Evolutionary conservation across 768 basidiomycete genomes (phyloP), one percentile per base, ranked within the genome.

Genomic region (Phallus indusiatus): DNA sequence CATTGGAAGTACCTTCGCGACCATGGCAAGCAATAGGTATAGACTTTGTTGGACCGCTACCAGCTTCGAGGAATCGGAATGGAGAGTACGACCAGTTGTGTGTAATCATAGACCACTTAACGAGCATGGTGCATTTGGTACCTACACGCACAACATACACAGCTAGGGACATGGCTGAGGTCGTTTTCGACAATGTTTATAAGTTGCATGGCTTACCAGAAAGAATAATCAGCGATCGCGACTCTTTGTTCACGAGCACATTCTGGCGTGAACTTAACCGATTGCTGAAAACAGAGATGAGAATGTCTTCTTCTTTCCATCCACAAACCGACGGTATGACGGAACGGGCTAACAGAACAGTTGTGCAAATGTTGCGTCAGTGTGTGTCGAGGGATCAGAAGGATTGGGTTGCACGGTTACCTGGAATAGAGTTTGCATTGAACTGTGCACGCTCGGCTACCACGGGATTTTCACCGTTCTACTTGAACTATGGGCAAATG

Each of bases 151-250:
- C 9, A 55, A 18, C 65, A 57, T 75, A 74, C 47, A 67, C 50
- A 0, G 70, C 76, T 0, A 48, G 48, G 0, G 68, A 78, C 0
- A 55, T 79, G 0, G 74, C 75, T 0, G 68, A 76, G 42, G 12
- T 76, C 28, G 7, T 28, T 3, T 28, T 28, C 7, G 28, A 28
- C 7, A 7, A 3, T 7, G 7, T 28, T 7, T 76, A 75, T 34
- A 73, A 72, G 11, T 62, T 65, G 0, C 76, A 78, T 57, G 76
- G 77, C 0, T 56, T 78, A 0, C 77, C 75, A 0, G 57, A 62
- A 1, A 28, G 55, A 0, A 71, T 76, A 33, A 64, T 76, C 10
- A 67, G 64, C 10, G 70, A 74, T 55, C 56, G 72, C 11, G 69
- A 73, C 53, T 61, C 65, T 0, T 61, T 69, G 5, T 75, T 75